Evolutionary conservation across 2,329 filamentous ascomycete species (phyloP), one percentile per base, ranked within the genome.

Genomic region (Aspergillus niger): DNA sequence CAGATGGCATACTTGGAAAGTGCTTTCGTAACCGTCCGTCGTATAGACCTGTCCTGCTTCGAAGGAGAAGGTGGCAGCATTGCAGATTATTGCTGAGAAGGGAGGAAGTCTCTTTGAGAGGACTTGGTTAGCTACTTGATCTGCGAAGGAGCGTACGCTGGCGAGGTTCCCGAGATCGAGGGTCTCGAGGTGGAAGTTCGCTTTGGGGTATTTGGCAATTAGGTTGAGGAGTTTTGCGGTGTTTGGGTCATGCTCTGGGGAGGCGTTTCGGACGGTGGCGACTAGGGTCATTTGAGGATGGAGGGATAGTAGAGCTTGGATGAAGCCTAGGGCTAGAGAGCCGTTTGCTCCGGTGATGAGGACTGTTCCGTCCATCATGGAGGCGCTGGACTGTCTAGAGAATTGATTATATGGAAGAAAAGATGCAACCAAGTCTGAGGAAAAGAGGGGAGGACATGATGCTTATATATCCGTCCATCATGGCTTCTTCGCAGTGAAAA

Each of bases 31-130:
- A 6, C 72, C 71, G 58, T 80, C 77, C 0, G 43, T 60, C 1
- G 77, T 77, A 24, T 73, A 63, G 57, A 77, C 71, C 2, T 71
- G 62, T 8, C 70, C 70, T 5, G 56, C 54, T 20, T 69, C 62
- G 10, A 80, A 63, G 28, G 77, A 78, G 72, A 75, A 77, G 47
- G 75, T 72, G 59, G 73, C 76, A 7, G 78, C 78, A 60, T 80
- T 80, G 63, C 75, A 78, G 24, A 80, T 63, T 20, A 81, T 74
- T n/a, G 70, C 68, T 15, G 61, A 61, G 24, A 80, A 66, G 2
- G 65, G 73, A 0, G 75, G 74, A 2, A 76, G 59, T 32, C 68
- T 68, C 22, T 66, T 65, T 4, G 66, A 57, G 1, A 57, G n/a
- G 8, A 80, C 67, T 32, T 72, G 70, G 0, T 63, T 32, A 2